Base-by-base conservation (phyloP, 129 eudicot genomes). In the Saussurea involucrata region DNA sequence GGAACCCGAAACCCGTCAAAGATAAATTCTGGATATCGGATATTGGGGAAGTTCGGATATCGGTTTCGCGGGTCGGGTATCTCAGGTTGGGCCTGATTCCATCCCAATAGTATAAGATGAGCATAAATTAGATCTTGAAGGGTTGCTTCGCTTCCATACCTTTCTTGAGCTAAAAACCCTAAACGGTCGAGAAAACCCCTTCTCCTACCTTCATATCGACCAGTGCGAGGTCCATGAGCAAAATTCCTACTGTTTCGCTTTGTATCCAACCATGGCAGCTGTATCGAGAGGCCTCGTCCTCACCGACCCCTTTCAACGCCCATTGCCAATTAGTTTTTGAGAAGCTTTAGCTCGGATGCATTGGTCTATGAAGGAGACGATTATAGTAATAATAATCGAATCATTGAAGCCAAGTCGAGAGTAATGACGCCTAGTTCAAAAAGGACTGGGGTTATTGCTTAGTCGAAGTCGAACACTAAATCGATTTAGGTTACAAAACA, bases 371-470 rank as follows among this genome's bases (percentile, higher is more conserved):
- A 79, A 9, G 76, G 17, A 8, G 83, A 78, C 21, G 70, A 46
- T 18, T 36, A 68, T 66, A 5, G 46, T 32, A 71, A 73, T 31
- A 63, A 18, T 72, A n/a, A n/a, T n/a, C 82, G 98, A 67, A 78
- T 95, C 11, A 88, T 95, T 8, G 93, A 86, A 75, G 80, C 87
- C 0, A 88, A 81, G 24, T 74, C 89, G 12, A 72, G 94, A 27
- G 87, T 86, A 0, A 95, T 95, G 99, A 82, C 82, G 27, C 82
- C 85, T 3, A 66, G 80, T 12, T 95, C 97, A 4, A 92, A 31
- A 76, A 83, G 99, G 71, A 92, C 99, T 1, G 99, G 99, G 2
- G 84, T 87, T 3, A 95, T 95, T 17, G 99, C 97, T 13, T n/a
- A n/a, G n/a, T n/a, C n/a, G n/a, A n/a, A n/a, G n/a, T n/a, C n/a